Conservation (phyloP, 805 yeast genomes). For the Wickerhamiella slavikovae region DNA sequence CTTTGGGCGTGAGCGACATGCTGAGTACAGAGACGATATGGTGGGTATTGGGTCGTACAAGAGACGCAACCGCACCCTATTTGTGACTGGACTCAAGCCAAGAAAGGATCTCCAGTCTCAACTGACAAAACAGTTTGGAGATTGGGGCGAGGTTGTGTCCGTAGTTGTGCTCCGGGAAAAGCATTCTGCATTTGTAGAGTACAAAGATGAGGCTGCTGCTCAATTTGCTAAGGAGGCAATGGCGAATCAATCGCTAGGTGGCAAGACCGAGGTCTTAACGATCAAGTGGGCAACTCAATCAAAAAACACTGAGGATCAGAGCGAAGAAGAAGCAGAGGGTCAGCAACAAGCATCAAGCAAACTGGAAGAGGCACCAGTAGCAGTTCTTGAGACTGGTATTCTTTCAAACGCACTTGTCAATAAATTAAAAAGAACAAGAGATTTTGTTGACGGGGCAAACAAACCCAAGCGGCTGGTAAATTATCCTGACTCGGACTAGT, state of each 20-base stretch:
- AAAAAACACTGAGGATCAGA: not conserved
- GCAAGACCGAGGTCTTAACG: not conserved
- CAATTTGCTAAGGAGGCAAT: conserved; percentile 94
- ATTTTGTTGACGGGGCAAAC: not conserved
- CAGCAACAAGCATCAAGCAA: no score
- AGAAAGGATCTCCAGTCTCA: conserved; percentile 20
- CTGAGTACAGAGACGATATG: conserved; percentile 80
- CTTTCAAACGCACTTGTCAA: no score
- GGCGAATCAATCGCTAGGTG: conserved; percentile 36
- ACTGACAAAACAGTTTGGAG: conserved; percentile 33
- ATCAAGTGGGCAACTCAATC: not conserved
- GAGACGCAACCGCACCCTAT: conserved; percentile 49
- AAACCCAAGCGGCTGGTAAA: not conserved
- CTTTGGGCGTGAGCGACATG: conserved; percentile 76
- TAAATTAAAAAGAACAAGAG: not conserved
- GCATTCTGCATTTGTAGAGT: conserved; percentile 65
- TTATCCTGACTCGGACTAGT: conserved; percentile 1
- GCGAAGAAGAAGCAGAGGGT: not conserved
- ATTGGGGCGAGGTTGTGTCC: conserved; percentile 58
- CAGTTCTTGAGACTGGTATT: not conserved
- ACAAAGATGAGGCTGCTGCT: conserved; percentile 45
- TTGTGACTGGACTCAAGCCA: conserved; percentile 20
- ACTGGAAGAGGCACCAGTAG: not conserved
- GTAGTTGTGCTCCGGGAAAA: conserved; percentile 39
- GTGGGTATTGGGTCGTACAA: conserved; percentile 76